Evolutionary conservation across 441 rosid genomes (phyloP), one percentile per base, ranked within the genome.

Genomic region (Aleurites moluccanus): DNA sequence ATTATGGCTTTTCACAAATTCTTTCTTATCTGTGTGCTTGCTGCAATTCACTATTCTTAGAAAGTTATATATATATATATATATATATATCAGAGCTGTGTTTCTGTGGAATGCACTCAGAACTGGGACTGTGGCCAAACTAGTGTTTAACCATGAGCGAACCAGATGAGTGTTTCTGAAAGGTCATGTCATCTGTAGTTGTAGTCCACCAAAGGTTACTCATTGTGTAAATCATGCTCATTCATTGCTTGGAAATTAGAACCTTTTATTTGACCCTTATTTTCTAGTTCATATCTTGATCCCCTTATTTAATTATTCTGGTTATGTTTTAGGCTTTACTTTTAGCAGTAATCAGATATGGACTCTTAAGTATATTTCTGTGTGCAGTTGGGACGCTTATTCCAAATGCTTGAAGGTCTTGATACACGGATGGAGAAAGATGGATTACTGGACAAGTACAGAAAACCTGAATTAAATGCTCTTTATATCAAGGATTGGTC

Each of bases 331-430:
- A 25, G 61, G 23, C 64, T 50, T 25, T 67, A n/a, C 23, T 42
- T 23, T 75, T 45, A 27, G 70, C 38, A 33, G 2, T 61, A 27
- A 30, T 74, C 70, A 21, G 23, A 9, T 69, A 38, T 50, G 56
- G 60, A 69, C 30, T 71, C 50, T 44, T 69, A 57, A 21, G 72
- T 69, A 71, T 47, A 77, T 83, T 73, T 69, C 70, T 80, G 45
- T 65, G 66, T 81, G 83, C 87, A 96, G 98, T 85, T 93, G 81
- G 99, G 91, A 59, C 91, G 97, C 77, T 87, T 96, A 74, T 92
- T 83, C 80, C 98, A 92, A 86, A 92, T 93, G 94, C 93, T 96
- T 75, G 94, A 93, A 86, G 93, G 92, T 73, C 92, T 92, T 72
- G 91, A 89, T 78, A 89, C 97, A 30, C 81, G 73, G 81, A 69